Evolutionary conservation across 495 filamentous ascomycete species (phyloP).

Genomic region (Neurospora pannonica): DNA sequence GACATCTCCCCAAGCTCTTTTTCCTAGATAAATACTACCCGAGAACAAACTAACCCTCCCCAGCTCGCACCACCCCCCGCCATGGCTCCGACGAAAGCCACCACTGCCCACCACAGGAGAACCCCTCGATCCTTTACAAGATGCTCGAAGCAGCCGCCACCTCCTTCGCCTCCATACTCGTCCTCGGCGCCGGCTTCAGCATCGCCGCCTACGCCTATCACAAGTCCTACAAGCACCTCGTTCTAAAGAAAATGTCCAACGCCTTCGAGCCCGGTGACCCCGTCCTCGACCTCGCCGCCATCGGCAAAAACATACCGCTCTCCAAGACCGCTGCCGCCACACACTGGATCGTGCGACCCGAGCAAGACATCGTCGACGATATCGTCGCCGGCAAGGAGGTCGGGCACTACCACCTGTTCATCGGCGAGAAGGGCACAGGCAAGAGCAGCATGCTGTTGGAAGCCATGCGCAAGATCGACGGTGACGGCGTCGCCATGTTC

Average conservation of each 20-base stretch:
- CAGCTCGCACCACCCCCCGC: not conserved
- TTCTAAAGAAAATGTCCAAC: slow-evolving; percentile 81
- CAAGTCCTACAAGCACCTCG: slow-evolving; percentile 78
- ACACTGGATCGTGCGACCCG: slow-evolving; percentile 73
- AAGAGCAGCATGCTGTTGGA: slow-evolving; percentile 94
- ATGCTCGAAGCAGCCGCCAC: slow-evolving; percentile 81
- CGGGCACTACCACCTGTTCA: slow-evolving; percentile 86
- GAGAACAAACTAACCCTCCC: not conserved
- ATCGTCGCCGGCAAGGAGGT: slow-evolving; percentile 60
- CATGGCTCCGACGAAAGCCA: not conserved
- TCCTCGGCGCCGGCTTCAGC: slow-evolving; percentile 62
- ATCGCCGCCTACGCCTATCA: slow-evolving; percentile 79
- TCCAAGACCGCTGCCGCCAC: slow-evolving; percentile 45
- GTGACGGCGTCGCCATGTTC: slow-evolving; percentile 81
- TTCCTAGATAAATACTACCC: not conserved
- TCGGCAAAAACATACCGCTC: slow-evolving; percentile 44
- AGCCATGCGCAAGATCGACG: slow-evolving; percentile 83
- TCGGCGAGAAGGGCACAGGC: slow-evolving; percentile 93
- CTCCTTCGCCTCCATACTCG: slow-evolving; percentile 72
- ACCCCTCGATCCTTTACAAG: slow-evolving; percentile 44
- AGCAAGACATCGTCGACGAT: slow-evolving; percentile 67
- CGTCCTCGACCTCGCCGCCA: slow-evolving; percentile 78
- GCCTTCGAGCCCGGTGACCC: slow-evolving; percentile 93
- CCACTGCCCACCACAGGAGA: slow-evolving; percentile 17
- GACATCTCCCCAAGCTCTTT: not conserved